These are phyloP conservation scores for Ganoderma sp. DNA, from an alignment of 1,284 basidiomycete genomes.

Conservation along the genomic window DNA sequence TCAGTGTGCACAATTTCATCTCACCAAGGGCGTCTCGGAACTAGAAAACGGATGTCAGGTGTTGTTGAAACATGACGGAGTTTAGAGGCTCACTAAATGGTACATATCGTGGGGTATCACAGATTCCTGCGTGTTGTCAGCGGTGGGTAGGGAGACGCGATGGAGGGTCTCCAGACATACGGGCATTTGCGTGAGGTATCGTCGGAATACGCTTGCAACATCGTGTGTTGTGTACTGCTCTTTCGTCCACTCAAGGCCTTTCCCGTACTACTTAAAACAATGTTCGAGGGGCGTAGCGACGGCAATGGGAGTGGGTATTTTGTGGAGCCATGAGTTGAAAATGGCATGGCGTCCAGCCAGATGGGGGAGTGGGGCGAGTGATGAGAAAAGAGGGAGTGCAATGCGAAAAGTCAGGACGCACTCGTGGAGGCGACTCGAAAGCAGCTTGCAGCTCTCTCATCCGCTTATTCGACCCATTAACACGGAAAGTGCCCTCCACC, in stretches of 20 bases:
- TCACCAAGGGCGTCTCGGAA: slow-evolving; percentile 84
- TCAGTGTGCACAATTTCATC: slow-evolving; percentile 33
- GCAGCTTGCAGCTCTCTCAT: slow-evolving; percentile 94
- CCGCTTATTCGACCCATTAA: slow-evolving; percentile 91
- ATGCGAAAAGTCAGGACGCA: slow-evolving; percentile 48
- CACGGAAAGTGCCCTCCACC: slow-evolving; percentile 94
- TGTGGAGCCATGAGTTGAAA: background rate
- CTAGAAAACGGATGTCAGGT: slow-evolving; percentile 44
- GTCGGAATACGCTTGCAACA: slow-evolving; percentile 93
- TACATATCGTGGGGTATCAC: slow-evolving; percentile 91
- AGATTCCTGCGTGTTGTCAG: slow-evolving; percentile 66
- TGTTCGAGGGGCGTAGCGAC: slow-evolving; percentile 16
- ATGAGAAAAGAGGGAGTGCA: slow-evolving; percentile 5
- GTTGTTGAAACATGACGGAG: slow-evolving; percentile 13
- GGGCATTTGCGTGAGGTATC: slow-evolving; percentile 97
- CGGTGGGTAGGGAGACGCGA: slow-evolving; percentile 9
- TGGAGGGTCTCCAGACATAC: slow-evolving; percentile 53
- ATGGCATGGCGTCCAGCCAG: background rate
- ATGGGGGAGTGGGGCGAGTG: background rate
- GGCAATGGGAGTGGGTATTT: background rate
- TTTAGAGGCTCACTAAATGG: slow-evolving; percentile 69
- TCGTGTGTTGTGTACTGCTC: slow-evolving; percentile 92
- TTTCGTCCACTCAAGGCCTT: slow-evolving; percentile 88
- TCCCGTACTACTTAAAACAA: slow-evolving; percentile 77
- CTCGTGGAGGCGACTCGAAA: slow-evolving; percentile 89